Conservation (phyloP, 345 rosid species). For the Bruguiera sexangula region DNA sequence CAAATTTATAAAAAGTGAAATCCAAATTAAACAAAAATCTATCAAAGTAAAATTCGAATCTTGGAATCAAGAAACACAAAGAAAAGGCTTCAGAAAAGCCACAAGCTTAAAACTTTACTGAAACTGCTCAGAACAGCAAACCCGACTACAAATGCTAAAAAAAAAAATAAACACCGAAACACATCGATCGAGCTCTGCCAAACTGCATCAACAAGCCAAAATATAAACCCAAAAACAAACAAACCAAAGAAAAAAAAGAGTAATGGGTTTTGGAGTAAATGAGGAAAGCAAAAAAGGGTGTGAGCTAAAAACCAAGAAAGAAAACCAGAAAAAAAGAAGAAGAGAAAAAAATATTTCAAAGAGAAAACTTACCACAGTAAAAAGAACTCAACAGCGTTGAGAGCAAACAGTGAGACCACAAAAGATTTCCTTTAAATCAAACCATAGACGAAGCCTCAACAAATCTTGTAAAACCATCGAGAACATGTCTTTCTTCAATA, state of each 20-base stretch:
- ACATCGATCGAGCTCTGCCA: conserved; percentile 42
- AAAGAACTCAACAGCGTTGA: conserved; percentile 14
- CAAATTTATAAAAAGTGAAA: background rate
- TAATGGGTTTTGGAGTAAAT: conserved; percentile 20
- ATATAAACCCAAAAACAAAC: conserved; percentile 7
- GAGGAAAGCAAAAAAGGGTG: conserved; percentile 16
- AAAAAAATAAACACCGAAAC: conserved; percentile 13
- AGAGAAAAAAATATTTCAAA: background rate
- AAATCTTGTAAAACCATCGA: conserved; percentile 14
- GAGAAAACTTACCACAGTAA: conserved; percentile 19
- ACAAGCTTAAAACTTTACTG: conserved; percentile 14
- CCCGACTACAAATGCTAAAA: conserved; percentile 4
- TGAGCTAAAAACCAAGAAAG: conserved; percentile 17
- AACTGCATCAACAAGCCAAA: conserved; percentile 22
- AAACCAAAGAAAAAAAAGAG: background rate
- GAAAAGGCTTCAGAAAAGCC: background rate
- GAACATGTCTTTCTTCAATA: background rate
- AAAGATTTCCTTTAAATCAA: no score
- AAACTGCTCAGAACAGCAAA: conserved; percentile 14
- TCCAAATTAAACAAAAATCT: conserved; percentile 12
- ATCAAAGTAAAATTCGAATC: conserved; percentile 26
- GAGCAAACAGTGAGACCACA: background rate
- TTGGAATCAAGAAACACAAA: conserved; percentile 1
- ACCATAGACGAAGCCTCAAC: no score
- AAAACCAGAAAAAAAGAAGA: background rate